A percentile compares a stretch with the other conserved stretches of the same genome.
These are phyloP conservation scores for Peronospora belbahrii DNA, from an alignment of 352 stramenopile species.

Conservation along the genomic window DNA sequence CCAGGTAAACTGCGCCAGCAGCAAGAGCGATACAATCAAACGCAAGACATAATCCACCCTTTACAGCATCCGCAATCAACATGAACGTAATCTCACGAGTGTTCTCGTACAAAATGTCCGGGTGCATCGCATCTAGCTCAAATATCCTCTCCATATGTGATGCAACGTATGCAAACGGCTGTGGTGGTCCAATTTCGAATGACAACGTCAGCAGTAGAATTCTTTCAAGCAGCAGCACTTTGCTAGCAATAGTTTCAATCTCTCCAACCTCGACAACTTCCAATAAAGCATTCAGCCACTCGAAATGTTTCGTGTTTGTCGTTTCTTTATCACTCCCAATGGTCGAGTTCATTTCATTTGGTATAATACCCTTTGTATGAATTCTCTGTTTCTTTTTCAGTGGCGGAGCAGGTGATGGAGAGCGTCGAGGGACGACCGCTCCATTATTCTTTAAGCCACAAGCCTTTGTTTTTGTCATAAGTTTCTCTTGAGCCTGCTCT, in stretches of 20 bases:
- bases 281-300: conserved; percentile 52
- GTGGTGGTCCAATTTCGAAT: conserved; percentile 60
- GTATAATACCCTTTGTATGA: conserved; percentile 25
- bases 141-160: conserved; percentile 49
- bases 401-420: conserved; percentile 9
- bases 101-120: conserved; percentile 35
- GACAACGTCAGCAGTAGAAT: conserved; percentile 67
- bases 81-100: conserved; percentile 45
- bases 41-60: conserved; percentile 42
- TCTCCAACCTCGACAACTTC: conserved; percentile 57
- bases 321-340: conserved; percentile 46
- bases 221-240: conserved; percentile 63
- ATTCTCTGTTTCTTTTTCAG: conserved; percentile 22
- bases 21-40: conserved; percentile 48
- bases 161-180: conserved; percentile 59
- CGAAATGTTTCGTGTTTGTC: conserved; percentile 53
- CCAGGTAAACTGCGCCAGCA: conserved; percentile 58
- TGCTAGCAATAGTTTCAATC: conserved; percentile 49
- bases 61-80: conserved; percentile 54
- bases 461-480: conserved; percentile 15
- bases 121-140: conserved; percentile 48
- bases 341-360: conserved; percentile 42
- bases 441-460: conserved; percentile 11
- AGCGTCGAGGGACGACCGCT: conserved; percentile 1
- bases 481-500: conserved; percentile 30